Evolutionary conservation across 345 rosid species (phyloP), one percentile per base, ranked within the genome.

Genomic region (Microthlaspi erraticum): DNA sequence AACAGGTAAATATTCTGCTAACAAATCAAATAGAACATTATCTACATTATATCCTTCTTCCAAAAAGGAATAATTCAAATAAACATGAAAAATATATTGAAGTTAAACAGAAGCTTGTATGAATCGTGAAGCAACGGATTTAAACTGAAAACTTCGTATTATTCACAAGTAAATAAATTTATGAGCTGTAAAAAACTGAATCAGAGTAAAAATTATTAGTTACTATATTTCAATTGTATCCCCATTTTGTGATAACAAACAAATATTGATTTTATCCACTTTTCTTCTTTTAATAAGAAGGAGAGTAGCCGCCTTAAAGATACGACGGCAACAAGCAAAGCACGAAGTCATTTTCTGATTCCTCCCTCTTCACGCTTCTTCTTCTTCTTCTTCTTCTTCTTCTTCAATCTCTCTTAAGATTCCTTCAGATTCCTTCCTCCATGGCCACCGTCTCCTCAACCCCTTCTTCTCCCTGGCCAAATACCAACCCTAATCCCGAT

Each of bases 391-490:
- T 44, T 48, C 51, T 36, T 43, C 51, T 6, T 39, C 18, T 12
- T 29, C 32, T 8, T 37, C 38, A n/a, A 2, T 67, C 44, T 57
- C 73, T 58, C 60, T 34, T 7, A 42, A 36, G 60, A 39, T n/a
- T 71, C 45, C 63, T 17, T 67, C 26, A 7, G 41, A 43, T 68
- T 56, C 36, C 53, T 66, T 12, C 63, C 19, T 56, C 82, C 63
- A 91, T 93, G 92, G 91, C 93, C 7, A 81, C 94, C 33, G 83
- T 93, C 58, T 86, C 93, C 11, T 87, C 90, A n/a, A 77, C 79
- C 54, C 71, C 85, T 10, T 83, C 92, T 19, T 80, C 83, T 57
- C 59, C 90, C 42, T 70, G 86, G 86, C 91, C 88, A 5, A 81
- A 77, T 37, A 77, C 82, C 0, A 78, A 68, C 66, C 75, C 83